Evolutionary conservation across 805 yeast species (phyloP).

Genomic region (Priceomyces medius): DNA sequence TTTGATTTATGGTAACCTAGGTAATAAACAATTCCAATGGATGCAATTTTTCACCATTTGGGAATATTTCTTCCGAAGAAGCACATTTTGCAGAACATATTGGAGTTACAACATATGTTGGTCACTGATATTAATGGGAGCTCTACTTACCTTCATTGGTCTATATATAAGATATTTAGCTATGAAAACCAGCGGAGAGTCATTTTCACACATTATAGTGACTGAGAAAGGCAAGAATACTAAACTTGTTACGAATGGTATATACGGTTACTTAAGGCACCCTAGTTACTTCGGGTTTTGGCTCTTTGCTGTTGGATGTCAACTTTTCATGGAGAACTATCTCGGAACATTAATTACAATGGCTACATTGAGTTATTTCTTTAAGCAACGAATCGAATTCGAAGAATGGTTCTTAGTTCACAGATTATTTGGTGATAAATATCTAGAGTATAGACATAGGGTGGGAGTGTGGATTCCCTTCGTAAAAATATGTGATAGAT

Average conservation of each 20-base stretch:
- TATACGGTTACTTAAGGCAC: conserved; percentile 31
- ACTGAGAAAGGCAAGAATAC: conserved; percentile 13
- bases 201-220: conserved; percentile 34
- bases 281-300: conserved; percentile 42
- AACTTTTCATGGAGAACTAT: conserved; percentile 24
- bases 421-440: conserved; percentile 26
- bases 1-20: conserved; percentile 34
- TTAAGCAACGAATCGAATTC: conserved; percentile 27
- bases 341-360: conserved; percentile 16
- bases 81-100: conserved; percentile 1
- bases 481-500: conserved; percentile 10
- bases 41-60: conserved; percentile 24
- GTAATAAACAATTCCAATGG: conserved; percentile 28
- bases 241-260: conserved; percentile 30
- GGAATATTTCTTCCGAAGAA: conserved; percentile 20
- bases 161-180: conserved; percentile 26
- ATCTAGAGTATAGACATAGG: conserved; percentile 20
- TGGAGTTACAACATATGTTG: background rate
- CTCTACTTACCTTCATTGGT: conserved; percentile 18
- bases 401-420: conserved; percentile 34
- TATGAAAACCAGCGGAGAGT: conserved; percentile 33
- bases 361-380: conserved; percentile 24
- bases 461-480: conserved; percentile 32
- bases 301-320: conserved; percentile 31
- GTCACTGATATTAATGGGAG: background rate